Evolutionary conservation across 345 rosid genomes (phyloP).

Genomic region (Boechera divaricarpa): DNA sequence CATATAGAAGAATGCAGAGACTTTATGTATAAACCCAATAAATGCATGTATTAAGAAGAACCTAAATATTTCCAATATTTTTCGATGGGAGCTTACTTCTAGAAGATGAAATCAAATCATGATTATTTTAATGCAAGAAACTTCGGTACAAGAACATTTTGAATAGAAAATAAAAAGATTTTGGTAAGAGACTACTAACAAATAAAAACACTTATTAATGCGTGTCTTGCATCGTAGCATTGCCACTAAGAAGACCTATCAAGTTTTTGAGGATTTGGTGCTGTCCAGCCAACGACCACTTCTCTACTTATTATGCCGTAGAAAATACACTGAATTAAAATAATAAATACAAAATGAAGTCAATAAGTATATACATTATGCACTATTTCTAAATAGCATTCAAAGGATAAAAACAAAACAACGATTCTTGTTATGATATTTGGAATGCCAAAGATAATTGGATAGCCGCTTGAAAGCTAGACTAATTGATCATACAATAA

Average conservation of each 20-base stretch:
- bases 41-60: conserved; percentile 6
- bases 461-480: not conserved
- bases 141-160: conserved; percentile 27
- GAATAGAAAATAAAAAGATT: conserved; percentile 21
- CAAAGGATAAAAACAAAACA: not conserved
- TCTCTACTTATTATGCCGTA: conserved; percentile 35
- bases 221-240: conserved; percentile 29
- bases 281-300: conserved; percentile 49
- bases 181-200: conserved; percentile 28
- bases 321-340: conserved; percentile 14
- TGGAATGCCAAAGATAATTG: not conserved
- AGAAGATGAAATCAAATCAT: conserved; percentile 32
- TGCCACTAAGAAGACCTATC: conserved; percentile 40
- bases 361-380: not conserved
- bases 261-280: conserved; percentile 38
- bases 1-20: conserved; percentile 21
- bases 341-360: not conserved
- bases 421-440: not conserved
- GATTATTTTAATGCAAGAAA: conserved; percentile 30
- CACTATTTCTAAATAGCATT: conserved; percentile 1
- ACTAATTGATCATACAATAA: not conserved
- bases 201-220: conserved; percentile 32
- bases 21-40: not conserved
- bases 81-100: conserved; percentile 27
- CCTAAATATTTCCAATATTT: not conserved